Evolutionary conservation across 2,329 filamentous ascomycete genomes (phyloP), one percentile per base, ranked within the genome.

Genomic region (Sclerotinia glacialis): DNA sequence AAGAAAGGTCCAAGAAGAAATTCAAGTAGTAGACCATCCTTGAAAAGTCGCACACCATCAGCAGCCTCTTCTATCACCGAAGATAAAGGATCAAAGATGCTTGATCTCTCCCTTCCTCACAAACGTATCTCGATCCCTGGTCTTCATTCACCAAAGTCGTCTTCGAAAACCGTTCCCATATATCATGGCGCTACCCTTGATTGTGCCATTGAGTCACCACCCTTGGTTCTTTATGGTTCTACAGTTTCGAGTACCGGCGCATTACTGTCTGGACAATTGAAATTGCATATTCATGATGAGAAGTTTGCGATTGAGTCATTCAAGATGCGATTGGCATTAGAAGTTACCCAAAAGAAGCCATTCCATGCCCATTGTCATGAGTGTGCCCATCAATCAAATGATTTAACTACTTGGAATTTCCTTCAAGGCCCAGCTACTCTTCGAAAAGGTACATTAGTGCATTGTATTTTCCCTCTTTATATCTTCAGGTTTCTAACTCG

Each of bases 261-360:
- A 8, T 81, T 97, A 68, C 85, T 97, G 61, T 96, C 92, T 0
- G 93, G 93, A 40, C 90, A 92, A 76, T 81, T 98, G 72, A 86
- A 89, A 72, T 79, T 98, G 65, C 82, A 86, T 49, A 85, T 97
- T 73, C 84, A 85, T 69, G 89, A 93, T 64, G 84, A 87, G 8
- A 76, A 77, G 5, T 81, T 90, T 67, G 83, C 92, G 58, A 79
- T 97, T 54, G 87, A 91, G 69, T 86, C 83, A 67, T 89, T 97
- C 75, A 83, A 85, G 59, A 90, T 95, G 78, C 84, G 81, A 65
- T 83, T 99, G 69, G 83, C 86, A 73, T 85, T 90, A 69, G 87
- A 87, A 72, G 85, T 88, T 55, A 86, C 84, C 40, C 92, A 91
- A 72, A 96, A 94, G 83, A 89, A 90, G 72, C 93, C 94, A 0